Evolutionary conservation across 495 filamentous ascomycete genomes (phyloP), one percentile per base, ranked within the genome.

Genomic region (Talaromyces trachyspermus): DNA sequence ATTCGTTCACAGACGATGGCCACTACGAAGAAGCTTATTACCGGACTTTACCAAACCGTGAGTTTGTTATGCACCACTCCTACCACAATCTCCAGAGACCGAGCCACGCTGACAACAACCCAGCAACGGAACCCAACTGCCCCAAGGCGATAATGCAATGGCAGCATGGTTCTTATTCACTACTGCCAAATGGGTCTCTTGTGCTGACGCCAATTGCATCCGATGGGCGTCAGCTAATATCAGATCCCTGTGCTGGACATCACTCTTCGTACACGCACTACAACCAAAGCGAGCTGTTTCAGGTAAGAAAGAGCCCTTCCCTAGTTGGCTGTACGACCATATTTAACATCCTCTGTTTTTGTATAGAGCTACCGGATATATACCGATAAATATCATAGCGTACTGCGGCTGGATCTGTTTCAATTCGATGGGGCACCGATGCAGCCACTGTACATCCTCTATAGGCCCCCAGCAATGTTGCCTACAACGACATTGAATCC

Each of bases 1-100:
- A 86, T 61, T 89, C 86, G 6, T 90, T 90, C 56, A 84, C 82
- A 4, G 70, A 63, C 43, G 76, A 88, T 53, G 85, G 86, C 19
- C 68, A 77, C 61, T 90, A 78, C 57, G 86, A 90, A 61, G 75
- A 80, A 54, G 85, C 86, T 14, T 79, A 81, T 57, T 90, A 87
- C 63, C 71, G 85, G 43, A 83, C 83, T 18, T 59, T 88, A 50
- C 64, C 86, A 26, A 88, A 89, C 61, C 86, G 84, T 87, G 54
- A 60, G 80, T 78, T 24, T 45, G 40, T 36, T 43, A 19, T 25
- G 36, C 15, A 8, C 11, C 11, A n/a, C 12, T 42, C 10, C 19
- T 12, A n/a, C 12, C 27, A 30, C 27, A 30, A 30, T 6, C n/a
- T 30, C 6, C 2, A 10, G 39, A 26, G 1, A 26, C 5, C 12